Evolutionary conservation across 768 basidiomycete species (phyloP), one percentile per base, ranked within the genome.

Genomic region (Rhizopogon vesiculosus): DNA sequence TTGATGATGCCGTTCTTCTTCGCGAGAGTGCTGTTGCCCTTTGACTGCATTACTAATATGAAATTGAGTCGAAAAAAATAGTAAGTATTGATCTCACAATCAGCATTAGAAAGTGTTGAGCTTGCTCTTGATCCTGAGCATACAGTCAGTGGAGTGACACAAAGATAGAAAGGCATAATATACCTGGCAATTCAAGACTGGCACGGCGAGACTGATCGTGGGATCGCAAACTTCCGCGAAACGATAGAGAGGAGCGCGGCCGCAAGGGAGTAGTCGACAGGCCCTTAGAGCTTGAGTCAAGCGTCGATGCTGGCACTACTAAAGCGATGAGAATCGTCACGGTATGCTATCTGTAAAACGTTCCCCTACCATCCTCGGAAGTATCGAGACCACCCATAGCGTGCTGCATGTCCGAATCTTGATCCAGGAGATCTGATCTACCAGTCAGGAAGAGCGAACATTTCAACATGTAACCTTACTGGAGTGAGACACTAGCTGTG

Each of bases 361-460:
- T 55, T 59, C 42, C 15, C 44, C 65, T 65, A 64, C 75, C 75
- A 39, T 67, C 76, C 39, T 81, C 83, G 58, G 74, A 82, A 61
- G 77, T 82, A 52, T 82, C 79, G 55, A 83, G 63, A 19, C 74
- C 80, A 29, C 79, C 75, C 62, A 89, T 80, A 9, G 76, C 81
- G 51, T 79, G 77, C 53, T 83, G 84, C 87, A 89, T 89, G 61
- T 85, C 85, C 2, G 86, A 85, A 61, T 89, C 84, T 54, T 81
- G 77, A 19, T 87, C 85, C 54, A 89, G 67, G 15, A 88, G 72
- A 71, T 89, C 86, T 89, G 56, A 44, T 12, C 5, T n/a, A 33
- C 40, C 31, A 35, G 44, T 61, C 22, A 60, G 56, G 49, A 25
- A 50, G 7, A 58, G 39, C 1, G 7, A 3, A 19, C 1, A 16